phyloP scores from a whole-genome alignment of 2,329 filamentous ascomycete genomes.

The Plenodomus tracheiphilus region DNA sequence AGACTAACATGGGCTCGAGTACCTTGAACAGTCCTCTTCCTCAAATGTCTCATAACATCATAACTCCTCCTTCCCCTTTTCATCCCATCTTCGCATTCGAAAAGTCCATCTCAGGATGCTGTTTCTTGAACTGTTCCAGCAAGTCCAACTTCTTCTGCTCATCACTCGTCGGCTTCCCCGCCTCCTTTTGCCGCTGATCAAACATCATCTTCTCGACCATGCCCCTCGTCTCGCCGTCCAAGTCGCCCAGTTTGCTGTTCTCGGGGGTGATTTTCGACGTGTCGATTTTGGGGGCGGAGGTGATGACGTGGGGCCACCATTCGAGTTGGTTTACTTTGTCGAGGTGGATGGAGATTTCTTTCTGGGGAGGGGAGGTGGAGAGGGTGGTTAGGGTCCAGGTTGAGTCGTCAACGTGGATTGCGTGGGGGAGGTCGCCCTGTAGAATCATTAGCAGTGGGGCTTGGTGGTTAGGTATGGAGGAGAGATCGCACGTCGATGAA shows the following conservation, averaged over 20 bases:
- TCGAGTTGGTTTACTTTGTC: slow-evolving; percentile 97
- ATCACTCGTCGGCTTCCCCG: slow-evolving; percentile 84
- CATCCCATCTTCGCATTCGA: slow-evolving; percentile 64
- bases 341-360: slow-evolving; percentile 85
- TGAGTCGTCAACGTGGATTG: slow-evolving; percentile 80
- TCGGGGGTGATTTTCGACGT: slow-evolving; percentile 94
- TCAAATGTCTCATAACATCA: too few species aligned
- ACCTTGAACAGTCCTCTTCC: too few species aligned
- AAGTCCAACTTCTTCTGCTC: slow-evolving; percentile 96
- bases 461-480: not conserved
- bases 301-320: slow-evolving; percentile 96
- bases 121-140: slow-evolving; percentile 82
- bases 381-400: slow-evolving; percentile 91
- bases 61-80: slow-evolving; percentile 5
- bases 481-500: slow-evolving; percentile 76
- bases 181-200: slow-evolving; percentile 96
- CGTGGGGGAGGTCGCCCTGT: slow-evolving; percentile 81
- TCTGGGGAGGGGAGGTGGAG: slow-evolving; percentile 63
- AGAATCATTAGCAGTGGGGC: slow-evolving; percentile 10
- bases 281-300: slow-evolving; percentile 85
- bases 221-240: slow-evolving; percentile 89
- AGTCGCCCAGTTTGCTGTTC: slow-evolving; percentile 84
- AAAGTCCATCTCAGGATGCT: slow-evolving; percentile 75
- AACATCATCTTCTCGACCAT: slow-evolving; percentile 99
- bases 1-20: too few species aligned